phyloP scores from a whole-genome alignment of 2,329 filamentous ascomycete species.

The Cladosporium sp. region DNA sequence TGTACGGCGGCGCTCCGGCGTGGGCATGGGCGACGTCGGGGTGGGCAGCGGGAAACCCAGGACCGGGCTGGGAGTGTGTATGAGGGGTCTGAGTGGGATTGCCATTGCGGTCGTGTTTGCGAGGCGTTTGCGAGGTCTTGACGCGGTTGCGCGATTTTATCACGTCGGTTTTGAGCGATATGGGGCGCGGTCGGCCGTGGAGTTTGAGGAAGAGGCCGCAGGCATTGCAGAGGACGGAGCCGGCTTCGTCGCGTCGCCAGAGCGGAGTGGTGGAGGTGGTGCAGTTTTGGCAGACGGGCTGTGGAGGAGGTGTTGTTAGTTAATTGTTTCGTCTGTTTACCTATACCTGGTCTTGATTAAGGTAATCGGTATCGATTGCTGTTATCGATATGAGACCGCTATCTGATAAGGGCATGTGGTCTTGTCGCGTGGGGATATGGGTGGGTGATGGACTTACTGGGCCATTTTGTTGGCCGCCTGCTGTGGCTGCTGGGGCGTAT shows the following conservation, averaged over 20 bases:
- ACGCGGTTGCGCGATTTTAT: constrained; percentile 99
- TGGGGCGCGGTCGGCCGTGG: constrained; percentile 86
- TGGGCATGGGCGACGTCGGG: constrained; percentile 14
- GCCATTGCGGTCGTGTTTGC: constrained; percentile 55
- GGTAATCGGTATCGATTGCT: constrained; percentile 9
- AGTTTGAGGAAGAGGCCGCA: constrained; percentile 97
- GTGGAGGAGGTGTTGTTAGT: constrained; percentile 51
- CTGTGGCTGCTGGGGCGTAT: constrained; percentile 60
- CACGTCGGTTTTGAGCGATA: constrained; percentile 96
- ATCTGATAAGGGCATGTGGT: neutral
- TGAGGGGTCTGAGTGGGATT: constrained; percentile 49
- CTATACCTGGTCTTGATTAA: neutral
- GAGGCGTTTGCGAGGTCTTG: constrained; percentile 72
- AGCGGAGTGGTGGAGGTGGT: constrained; percentile 90
- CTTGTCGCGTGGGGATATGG: neutral
- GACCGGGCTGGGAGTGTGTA: constrained; percentile 9
- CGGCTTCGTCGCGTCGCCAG: constrained; percentile 95
- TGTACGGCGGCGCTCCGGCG: constrained; percentile 16
- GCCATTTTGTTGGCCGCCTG: constrained; percentile 57
- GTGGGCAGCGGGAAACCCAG: constrained; percentile 14
- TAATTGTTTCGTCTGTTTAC: neutral
- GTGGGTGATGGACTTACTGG: constrained; percentile 44
- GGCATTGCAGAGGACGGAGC: constrained; percentile 95
- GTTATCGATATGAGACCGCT: constrained; percentile 22
- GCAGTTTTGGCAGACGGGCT: constrained; percentile 97